Evolutionary conservation across 164 flowering plant species (phyloP), one percentile per base, ranked within the genome.

Genomic region (Chimonanthus praecox): DNA sequence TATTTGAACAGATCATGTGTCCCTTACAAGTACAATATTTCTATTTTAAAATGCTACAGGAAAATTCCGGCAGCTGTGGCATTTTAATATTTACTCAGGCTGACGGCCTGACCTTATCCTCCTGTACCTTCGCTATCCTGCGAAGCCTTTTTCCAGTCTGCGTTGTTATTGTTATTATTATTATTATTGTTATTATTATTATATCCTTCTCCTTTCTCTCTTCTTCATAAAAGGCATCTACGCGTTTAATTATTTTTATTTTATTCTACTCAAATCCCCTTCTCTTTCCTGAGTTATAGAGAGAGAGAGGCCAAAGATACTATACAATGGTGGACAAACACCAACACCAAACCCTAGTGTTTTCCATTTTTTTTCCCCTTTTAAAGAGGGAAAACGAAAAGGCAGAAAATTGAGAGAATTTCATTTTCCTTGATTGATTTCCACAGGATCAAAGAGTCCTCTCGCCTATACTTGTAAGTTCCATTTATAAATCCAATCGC

Each of bases 51-150:
- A 33, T 33, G 33, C 33, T 33, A 33, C 33, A 33, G 33, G 0
- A 33, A 33, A 33, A 33, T 33, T 33, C 33, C 33, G 33, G 33
- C 33, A 33, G 33, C 33, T 33, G 33, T 33, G 33, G 33, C 33
- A 33, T 33, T 33, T 33, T 1, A 33, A 33, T 33, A 33, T 33
- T 33, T 33, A 33, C 33, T 33, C 1, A 33, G 66, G 78, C 85
- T 84, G 83, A 83, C 84, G 81, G 82, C 82, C 82, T 85, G 80
- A 82, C 88, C 87, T 87, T 87, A 87, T 87, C 87, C 85, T 73
- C 69, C 83, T 74, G 71, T 8, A 4, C 58, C 10, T 6, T 71
- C 60, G n/a, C 43, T 43, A 47, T 64, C 13, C 44, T 7, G 6
- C 45, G 47, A 70, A 46, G 9, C 48, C 60, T 58, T 64, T 64